phyloP scores from a whole-genome alignment of 352 stramenopile species.

The Halophytophthora batemanensis region DNA sequence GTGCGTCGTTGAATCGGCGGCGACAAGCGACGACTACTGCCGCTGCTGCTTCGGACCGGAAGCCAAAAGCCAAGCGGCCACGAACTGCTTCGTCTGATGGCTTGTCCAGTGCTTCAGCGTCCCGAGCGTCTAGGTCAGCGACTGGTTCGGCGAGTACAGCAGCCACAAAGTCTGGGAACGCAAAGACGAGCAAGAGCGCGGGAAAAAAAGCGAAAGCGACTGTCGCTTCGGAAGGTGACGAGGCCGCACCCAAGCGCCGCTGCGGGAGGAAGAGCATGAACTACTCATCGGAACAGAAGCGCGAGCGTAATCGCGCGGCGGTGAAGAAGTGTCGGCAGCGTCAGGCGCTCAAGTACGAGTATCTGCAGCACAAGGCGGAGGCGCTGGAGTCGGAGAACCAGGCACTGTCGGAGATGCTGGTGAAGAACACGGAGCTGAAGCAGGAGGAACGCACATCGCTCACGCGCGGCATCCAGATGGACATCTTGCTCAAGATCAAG shows the following conservation, averaged over 20 bases:
- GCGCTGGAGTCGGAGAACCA: conserved; percentile 65
- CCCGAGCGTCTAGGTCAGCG: conserved; percentile 4
- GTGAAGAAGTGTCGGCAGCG: conserved; percentile 84
- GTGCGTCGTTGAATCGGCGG: conserved; percentile 1
- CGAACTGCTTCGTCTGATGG: conserved; percentile 3
- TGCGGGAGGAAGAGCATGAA: conserved; percentile 87
- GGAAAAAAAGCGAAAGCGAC: conserved; percentile 1
- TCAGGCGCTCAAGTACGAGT: conserved; percentile 79
- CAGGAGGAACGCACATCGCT: conserved; percentile 55
- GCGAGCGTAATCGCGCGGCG: conserved; percentile 77
- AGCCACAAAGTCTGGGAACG: background rate
- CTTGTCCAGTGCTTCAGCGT: conserved; percentile 9
- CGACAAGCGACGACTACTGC: conserved; percentile 3
- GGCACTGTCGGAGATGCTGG: conserved; percentile 67
- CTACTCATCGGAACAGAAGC: conserved; percentile 82
- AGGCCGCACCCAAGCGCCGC: conserved; percentile 48
- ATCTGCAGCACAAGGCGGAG: conserved; percentile 71
- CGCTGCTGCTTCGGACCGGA: no score
- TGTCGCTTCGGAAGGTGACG: background rate
- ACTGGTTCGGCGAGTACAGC: background rate
- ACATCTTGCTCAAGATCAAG: conserved; percentile 86
- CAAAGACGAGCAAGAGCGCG: conserved; percentile 14
- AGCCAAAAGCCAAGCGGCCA: conserved; percentile 15
- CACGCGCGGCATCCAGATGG: conserved; percentile 82
- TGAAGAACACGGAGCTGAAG: conserved; percentile 64